Base-by-base conservation (phyloP, 768 basidiomycete species). In the Butyriboletus loyo region DNA sequence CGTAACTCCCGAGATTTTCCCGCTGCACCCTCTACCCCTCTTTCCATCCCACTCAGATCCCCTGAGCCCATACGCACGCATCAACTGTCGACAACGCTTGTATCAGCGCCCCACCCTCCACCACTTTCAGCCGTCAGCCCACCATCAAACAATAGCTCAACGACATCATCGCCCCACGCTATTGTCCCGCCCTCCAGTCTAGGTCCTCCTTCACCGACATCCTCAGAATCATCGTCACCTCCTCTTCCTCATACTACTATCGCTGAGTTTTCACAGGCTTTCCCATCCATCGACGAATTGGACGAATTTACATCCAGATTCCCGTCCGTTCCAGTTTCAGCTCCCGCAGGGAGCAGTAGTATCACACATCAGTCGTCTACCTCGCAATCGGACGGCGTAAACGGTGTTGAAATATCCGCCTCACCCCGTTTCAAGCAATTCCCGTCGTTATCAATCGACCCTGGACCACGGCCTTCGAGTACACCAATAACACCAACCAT, bases 221-320 rank as follows among this genome's bases (percentile, higher is more conserved):
- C 87, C 9, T 85, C 86, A 2, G 76, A 82, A 15, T 83, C 86
- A 14, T 83, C 86, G 3, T 85, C 84, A 10, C 83, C 84, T 5
- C 79, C 70, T 28, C 65, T 66, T 53, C 58, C 65, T 34, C 73
- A 66, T 50, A 54, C 67, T 9, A 73, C 76, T 35, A 56, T 84
- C n/a, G 72, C 78, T 8, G 83, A 82, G 31, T 89, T 89, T 60
- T 69, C 78, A 5, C 78, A 81, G 44, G 67, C 78, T n/a, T 92
- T 91, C 56, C 89, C 89, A 0, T 79, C 88, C 9, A 87, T 92
- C 59, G 83, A 87, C 61, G 87, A 90, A 63, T 70, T 91, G 27
- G 82, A 89, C 54, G 83, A 84, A 64, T 69, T 74, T 49, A 66
- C 67, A 7, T 73, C 81, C 56, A 71, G 68, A 39, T 72, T 84